These are phyloP conservation scores for Ceratobasidium sp. DNA, from an alignment of 1,284 basidiomycete species.

Conservation along the genomic window DNA sequence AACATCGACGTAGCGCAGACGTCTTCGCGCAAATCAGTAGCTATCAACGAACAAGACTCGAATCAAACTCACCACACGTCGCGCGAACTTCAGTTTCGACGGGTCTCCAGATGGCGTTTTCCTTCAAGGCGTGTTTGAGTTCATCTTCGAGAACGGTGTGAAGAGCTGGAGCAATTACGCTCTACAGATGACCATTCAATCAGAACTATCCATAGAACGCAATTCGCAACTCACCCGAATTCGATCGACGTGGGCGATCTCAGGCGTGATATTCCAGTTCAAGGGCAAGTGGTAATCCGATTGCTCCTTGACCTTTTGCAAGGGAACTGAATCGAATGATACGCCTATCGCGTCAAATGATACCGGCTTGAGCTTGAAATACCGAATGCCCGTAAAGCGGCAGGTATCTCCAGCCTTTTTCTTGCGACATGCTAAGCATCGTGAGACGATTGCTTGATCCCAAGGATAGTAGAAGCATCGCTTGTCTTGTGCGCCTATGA, in stretches of 20 bases:
- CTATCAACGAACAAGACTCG: conserved; percentile 47
- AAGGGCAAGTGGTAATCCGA: conserved; percentile 13
- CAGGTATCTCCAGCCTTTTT: conserved; percentile 41
- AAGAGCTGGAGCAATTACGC: conserved; percentile 77
- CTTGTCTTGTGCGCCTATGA: conserved; percentile 14
- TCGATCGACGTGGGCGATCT: conserved; percentile 21
- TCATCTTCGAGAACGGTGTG: conserved; percentile 79
- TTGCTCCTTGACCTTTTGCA: not conserved
- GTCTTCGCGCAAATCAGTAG: conserved; percentile 65
- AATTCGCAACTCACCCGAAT: conserved; percentile 16
- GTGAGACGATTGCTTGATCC: conserved; percentile 22
- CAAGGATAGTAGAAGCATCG: conserved; percentile 30
- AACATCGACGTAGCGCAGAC: conserved; percentile 95
- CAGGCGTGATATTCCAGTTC: conserved; percentile 27
- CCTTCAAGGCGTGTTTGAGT: conserved; percentile 73
- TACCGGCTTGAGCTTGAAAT: conserved; percentile 6
- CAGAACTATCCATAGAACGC: not conserved
- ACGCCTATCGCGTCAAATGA: conserved; percentile 5
- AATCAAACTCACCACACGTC: conserved; percentile 77
- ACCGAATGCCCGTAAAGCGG: conserved; percentile 30
- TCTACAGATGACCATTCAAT: conserved; percentile 58
- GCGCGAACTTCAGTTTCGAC: conserved; percentile 84
- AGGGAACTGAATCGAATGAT: conserved; percentile 13
- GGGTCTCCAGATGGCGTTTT: conserved; percentile 76
- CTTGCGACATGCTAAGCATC: conserved; percentile 28